Conservation (phyloP, 257 asterid species). For the Orobanche coerulescens region DNA sequence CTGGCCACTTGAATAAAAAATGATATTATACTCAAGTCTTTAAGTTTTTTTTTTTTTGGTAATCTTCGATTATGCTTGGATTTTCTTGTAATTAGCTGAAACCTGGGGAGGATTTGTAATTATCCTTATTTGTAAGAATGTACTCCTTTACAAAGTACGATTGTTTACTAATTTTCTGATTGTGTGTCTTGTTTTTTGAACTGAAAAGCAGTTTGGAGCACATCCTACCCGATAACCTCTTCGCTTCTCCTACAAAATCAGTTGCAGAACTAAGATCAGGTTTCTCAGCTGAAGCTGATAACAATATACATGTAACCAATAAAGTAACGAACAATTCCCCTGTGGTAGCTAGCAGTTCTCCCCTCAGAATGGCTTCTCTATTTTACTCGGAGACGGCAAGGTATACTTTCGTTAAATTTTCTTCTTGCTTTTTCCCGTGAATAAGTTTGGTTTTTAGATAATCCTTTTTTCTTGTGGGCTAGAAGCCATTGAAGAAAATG, state of each 20-base stretch:
- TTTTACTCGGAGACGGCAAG: constrained; percentile 45
- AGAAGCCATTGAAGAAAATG: constrained; percentile 51
- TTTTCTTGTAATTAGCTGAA: too few species aligned
- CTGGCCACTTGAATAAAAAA: too few species aligned
- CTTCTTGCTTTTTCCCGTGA: not conserved
- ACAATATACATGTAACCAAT: constrained; percentile 21
- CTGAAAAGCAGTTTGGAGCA: constrained; percentile 49
- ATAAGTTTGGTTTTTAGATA: not conserved
- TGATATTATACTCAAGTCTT: too few species aligned
- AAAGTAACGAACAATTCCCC: constrained; percentile 36
- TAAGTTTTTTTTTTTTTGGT: too few species aligned
- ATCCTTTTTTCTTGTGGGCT: constrained; percentile 34
- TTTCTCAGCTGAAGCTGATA: constrained; percentile 28
- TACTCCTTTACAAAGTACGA: not conserved
- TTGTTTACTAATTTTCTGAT: not conserved
- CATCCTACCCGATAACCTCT: constrained; percentile 57
- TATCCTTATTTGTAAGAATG: not conserved
- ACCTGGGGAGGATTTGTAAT: too few species aligned
- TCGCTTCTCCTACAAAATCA: constrained; percentile 62
- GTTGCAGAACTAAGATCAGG: constrained; percentile 31
- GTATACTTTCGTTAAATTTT: constrained; percentile 24
- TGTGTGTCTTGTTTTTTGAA: constrained; percentile 12
- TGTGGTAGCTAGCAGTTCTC: constrained; percentile 30
- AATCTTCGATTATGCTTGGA: not conserved
- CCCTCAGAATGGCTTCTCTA: constrained; percentile 36